These are phyloP conservation scores for Leishmania aethiopica DNA, from an alignment of 208 protist genomes.

Conservation along the genomic window DNA sequence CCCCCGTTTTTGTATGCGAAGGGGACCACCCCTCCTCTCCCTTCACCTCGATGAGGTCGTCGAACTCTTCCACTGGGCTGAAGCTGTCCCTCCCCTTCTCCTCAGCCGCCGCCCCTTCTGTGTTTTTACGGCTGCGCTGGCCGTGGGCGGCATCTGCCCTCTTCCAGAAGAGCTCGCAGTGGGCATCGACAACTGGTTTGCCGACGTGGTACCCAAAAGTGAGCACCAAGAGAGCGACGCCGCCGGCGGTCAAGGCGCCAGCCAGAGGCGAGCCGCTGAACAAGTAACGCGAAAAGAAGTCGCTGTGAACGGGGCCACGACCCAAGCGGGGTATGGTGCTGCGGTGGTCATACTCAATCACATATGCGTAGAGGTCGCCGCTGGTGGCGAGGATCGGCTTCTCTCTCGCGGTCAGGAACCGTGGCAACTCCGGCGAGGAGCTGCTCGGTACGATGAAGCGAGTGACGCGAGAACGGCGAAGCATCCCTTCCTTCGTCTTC, in stretches of 20 bases:
- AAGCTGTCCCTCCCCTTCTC: not conserved
- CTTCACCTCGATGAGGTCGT: conserved; percentile 25
- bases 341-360: conserved; percentile 61
- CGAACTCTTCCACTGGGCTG: conserved; percentile 21
- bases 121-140: not conserved
- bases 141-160: not conserved
- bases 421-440: conserved; percentile 26
- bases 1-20: not conserved
- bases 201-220: conserved; percentile 68
- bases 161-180: conserved; percentile 34
- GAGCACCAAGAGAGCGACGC: conserved; percentile 40
- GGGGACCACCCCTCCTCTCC: conserved; percentile 16
- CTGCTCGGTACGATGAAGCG: conserved; percentile 24
- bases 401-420: conserved; percentile 15
- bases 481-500: conserved; percentile 13
- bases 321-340: not conserved
- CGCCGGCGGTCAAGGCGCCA: conserved; percentile 25
- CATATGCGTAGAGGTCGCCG: conserved; percentile 41
- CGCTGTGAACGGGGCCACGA: not conserved
- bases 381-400: not conserved
- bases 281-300: conserved; percentile 10
- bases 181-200: conserved; percentile 65
- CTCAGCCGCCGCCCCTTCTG: not conserved
- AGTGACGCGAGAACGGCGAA: conserved; percentile 14
- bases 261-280: conserved; percentile 56